Percentiles rank a stretch among this genome's conserved stretches.
Conservation (phyloP, 2,329 filamentous ascomycete genomes). For the Knufia petricola region DNA sequence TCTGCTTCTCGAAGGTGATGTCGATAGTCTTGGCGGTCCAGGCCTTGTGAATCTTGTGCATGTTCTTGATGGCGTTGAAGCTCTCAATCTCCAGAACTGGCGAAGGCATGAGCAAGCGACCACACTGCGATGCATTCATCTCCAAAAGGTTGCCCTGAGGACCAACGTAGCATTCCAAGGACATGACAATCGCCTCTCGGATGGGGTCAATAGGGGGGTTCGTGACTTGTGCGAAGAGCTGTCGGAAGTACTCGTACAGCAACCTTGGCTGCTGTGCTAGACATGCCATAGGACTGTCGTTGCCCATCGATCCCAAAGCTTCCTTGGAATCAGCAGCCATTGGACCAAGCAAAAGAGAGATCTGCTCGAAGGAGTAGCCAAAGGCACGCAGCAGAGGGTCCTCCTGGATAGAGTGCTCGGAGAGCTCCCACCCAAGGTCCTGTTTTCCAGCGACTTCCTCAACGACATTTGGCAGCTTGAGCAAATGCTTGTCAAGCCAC, state of each 20-base stretch:
- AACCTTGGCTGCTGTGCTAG: conserved; percentile 81
- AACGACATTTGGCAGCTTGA: conserved; percentile 69
- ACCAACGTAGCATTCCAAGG: conserved; percentile 88
- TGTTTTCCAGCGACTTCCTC: conserved; percentile 47
- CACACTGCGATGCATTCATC: conserved; percentile 85
- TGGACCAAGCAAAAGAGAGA: conserved; percentile 79
- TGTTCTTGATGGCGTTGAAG: conserved; percentile 77
- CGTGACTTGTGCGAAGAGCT: conserved; percentile 95
- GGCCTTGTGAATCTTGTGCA: conserved; percentile 59
- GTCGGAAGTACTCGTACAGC: conserved; percentile 92
- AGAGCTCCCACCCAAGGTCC: conserved; percentile 58
- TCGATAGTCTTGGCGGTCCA: conserved; percentile 90
- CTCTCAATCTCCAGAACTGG: conserved; percentile 83
- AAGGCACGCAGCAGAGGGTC: conserved; percentile 78
- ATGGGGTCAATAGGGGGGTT: conserved; percentile 97
- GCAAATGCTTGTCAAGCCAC: conserved; percentile 78
- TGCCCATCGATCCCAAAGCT: conserved; percentile 94
- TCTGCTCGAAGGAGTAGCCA: conserved; percentile 91
- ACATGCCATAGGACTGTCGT: conserved; percentile 86
- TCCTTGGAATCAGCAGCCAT: conserved; percentile 98
- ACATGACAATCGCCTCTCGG: conserved; percentile 96
- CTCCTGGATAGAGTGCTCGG: conserved; percentile 64
- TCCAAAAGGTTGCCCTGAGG: conserved; percentile 91
- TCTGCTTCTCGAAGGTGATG: conserved; percentile 80
- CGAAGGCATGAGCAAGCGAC: conserved; percentile 73